These are phyloP conservation scores for Aspergillus proliferans DNA, from an alignment of 2,329 filamentous ascomycete genomes.

Conservation along the genomic window DNA sequence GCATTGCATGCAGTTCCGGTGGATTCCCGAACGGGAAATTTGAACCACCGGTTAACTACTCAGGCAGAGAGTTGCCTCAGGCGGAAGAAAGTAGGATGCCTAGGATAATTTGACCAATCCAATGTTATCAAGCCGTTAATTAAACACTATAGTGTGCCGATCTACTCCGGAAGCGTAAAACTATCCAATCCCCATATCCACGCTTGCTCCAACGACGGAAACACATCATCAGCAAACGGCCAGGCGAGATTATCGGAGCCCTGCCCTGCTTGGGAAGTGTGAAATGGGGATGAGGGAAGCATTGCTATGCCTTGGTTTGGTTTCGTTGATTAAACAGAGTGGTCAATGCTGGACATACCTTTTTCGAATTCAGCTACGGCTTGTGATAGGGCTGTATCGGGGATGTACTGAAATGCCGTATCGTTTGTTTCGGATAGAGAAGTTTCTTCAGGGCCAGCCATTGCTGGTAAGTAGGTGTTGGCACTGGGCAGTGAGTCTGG, in stretches of 20 bases:
- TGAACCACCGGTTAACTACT: too few species aligned
- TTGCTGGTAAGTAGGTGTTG: too few species aligned
- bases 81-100: too few species aligned
- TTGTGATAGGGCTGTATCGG: conserved; percentile 13
- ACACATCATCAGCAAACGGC: conserved; percentile 4
- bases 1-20: too few species aligned
- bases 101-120: neutral
- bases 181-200: conserved; percentile 19
- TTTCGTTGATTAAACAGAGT: too few species aligned
- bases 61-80: too few species aligned
- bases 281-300: too few species aligned
- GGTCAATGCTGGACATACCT: conserved; percentile 5
- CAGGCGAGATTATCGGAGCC: neutral
- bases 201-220: conserved; percentile 12
- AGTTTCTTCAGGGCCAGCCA: too few species aligned
- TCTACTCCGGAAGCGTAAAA: neutral
- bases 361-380: conserved; percentile 16
- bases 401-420: conserved; percentile 4
- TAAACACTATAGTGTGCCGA: too few species aligned
- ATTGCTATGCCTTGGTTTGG: too few species aligned
- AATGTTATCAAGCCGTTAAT: neutral
- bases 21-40: too few species aligned
- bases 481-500: neutral
- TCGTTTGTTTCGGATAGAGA: neutral
- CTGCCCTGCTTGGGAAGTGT: too few species aligned